Conservation (phyloP, 371 early-diverging fungal genomes). For the Gilbertella persicaria region DNA sequence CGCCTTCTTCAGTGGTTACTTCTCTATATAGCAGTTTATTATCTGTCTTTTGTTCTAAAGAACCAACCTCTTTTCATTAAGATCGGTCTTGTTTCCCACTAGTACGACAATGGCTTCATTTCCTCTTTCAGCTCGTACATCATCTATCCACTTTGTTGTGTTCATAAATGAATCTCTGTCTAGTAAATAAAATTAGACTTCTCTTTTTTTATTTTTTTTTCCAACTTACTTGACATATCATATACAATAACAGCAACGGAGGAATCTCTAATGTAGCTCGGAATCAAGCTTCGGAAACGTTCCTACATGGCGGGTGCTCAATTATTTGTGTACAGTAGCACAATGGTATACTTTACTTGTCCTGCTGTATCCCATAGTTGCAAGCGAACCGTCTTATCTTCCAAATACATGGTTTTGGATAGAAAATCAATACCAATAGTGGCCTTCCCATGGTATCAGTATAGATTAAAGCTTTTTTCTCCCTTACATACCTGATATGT, state of each 20-base stretch:
- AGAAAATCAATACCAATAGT: constrained; percentile 99
- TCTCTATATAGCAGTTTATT: constrained; percentile 47
- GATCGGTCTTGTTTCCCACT: constrained; percentile 99
- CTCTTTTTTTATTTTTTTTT: background rate
- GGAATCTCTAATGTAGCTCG: constrained; percentile 98
- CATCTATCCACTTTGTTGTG: constrained; percentile 98
- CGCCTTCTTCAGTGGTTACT: constrained; percentile 93
- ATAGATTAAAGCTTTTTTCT: background rate
- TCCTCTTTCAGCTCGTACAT: constrained; percentile 97
- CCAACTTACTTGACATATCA: constrained; percentile 85
- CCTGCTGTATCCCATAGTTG: constrained; percentile 99
- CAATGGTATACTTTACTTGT: constrained; percentile 64
- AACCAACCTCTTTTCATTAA: constrained; percentile 83
- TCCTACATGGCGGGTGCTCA: constrained; percentile 54
- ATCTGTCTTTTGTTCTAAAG: background rate
- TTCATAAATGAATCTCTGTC: constrained; percentile 92
- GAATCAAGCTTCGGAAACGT: constrained; percentile 96
- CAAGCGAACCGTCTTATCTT: constrained; percentile 93
- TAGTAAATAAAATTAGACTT: constrained; percentile 21
- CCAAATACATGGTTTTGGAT: constrained; percentile 97
- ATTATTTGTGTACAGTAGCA: background rate
- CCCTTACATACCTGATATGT: background rate
- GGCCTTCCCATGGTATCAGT: constrained; percentile 58
- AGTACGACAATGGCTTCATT: constrained; percentile 96
- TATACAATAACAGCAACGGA: constrained; percentile 98